Base-by-base conservation (phyloP, 2,329 filamentous ascomycete species). In the Colletotrichum chrysophilum region DNA sequence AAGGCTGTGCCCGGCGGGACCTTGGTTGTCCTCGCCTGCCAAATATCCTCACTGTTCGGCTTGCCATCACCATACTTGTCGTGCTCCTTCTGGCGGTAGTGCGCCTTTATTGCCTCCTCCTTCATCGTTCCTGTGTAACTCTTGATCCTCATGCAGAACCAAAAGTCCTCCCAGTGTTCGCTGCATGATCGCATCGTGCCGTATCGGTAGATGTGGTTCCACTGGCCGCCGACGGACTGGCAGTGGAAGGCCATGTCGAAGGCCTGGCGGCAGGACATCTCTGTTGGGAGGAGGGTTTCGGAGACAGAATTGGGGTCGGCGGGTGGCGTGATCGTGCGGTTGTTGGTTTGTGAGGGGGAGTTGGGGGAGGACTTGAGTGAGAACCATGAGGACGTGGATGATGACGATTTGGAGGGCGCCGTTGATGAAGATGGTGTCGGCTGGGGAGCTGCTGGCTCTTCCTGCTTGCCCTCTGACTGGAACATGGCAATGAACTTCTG, bases 221-320 rank as follows among this genome's bases (percentile, higher is more conserved):
- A 98, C 84, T 98, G 96, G 1, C 96, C 96, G 69, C 95, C 96
- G 10, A 98, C 89, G 0, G 94, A 95, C 83, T 97, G 95, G 90
- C 97, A 99, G 88, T 96, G 95, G 90, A 96, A 98, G 75, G 96
- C 96, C 78, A 92, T 90, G 87, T 99, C 97, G 87, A 99, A 98
- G 79, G 96, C 94, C 76, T 93, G 90, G 67, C 95, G 94, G 88
- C 97, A 98, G 81, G 94, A 96, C 93, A 98, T 97, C 68, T 90
- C 92, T 56, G 92, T 93, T 0, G 95, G 95, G 77, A 97, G 94
- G 66, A 95, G 88, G 77, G 93, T 91, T 78, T 95, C 92, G 79
- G 93, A 90, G 74, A 94, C 84, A 74, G 88, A 84, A 77, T 87
- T 85, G 76, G 81, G 80, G 62, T 77, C 77, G 13, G 85, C 82